Conservation (phyloP, 192 early-diverging fungal genomes). For the Backusella morwellensis region DNA sequence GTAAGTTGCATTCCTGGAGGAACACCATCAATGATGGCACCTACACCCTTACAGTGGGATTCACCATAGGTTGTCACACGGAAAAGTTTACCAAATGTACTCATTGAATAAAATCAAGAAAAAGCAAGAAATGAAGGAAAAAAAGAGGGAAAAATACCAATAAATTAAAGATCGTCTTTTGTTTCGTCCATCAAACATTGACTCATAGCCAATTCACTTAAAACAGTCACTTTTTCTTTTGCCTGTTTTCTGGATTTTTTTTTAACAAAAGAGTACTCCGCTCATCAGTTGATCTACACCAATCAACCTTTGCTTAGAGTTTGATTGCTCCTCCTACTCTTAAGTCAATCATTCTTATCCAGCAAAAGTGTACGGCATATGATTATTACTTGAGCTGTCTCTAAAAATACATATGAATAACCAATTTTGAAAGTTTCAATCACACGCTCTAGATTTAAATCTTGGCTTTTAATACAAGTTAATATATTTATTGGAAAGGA, state of each 20-base stretch:
- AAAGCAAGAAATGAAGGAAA: not conserved
- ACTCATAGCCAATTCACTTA: not conserved
- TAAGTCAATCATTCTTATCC: too few species aligned
- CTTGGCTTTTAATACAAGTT: too few species aligned
- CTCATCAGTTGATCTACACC: not conserved
- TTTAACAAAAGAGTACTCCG: not conserved
- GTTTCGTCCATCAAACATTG: constrained; percentile 5
- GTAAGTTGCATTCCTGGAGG: constrained; percentile 92
- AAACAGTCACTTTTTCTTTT: not conserved
- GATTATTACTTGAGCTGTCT: too few species aligned
- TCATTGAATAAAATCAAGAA: constrained; percentile 47
- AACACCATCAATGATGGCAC: constrained; percentile 93
- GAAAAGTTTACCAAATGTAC: constrained; percentile 81
- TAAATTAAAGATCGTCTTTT: not conserved
- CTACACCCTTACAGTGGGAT: constrained; percentile 98
- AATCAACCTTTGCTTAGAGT: not conserved
- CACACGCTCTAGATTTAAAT: too few species aligned
- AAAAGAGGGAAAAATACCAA: not conserved
- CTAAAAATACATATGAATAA: too few species aligned
- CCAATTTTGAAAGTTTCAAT: too few species aligned
- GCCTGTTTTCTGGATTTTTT: not conserved
- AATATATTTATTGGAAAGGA: too few species aligned
- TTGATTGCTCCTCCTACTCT: too few species aligned
- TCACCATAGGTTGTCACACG: constrained; percentile 96
- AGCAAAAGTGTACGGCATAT: too few species aligned